These are phyloP conservation scores for Colletotrichum nymphaeae DNA, from an alignment of 2,329 filamentous ascomycete species.

Conservation along the genomic window DNA sequence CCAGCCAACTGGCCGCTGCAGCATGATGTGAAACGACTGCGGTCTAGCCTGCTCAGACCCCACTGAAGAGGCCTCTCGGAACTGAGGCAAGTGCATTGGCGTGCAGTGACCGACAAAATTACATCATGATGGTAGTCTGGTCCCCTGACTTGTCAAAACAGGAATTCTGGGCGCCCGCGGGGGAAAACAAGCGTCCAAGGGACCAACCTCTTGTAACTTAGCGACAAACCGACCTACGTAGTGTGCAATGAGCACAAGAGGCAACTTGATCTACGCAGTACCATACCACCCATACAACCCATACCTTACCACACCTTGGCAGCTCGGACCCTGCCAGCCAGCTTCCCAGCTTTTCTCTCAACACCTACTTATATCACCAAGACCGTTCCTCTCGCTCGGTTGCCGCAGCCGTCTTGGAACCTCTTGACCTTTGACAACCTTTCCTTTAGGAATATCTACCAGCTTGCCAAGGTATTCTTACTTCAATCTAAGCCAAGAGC, in stretches of 20 bases:
- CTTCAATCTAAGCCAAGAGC: background rate
- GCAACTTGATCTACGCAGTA: background rate
- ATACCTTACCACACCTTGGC: background rate
- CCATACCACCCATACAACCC: background rate
- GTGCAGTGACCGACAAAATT: slow-evolving; percentile 34
- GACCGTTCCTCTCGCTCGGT: background rate
- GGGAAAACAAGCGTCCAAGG: too few species aligned
- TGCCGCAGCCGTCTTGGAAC: background rate
- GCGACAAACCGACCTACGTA: background rate
- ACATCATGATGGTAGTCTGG: slow-evolving; percentile 31
- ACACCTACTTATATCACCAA: slow-evolving; percentile 8
- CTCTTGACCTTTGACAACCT: background rate
- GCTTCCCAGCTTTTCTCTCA: background rate
- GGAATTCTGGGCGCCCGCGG: slow-evolving; percentile 25
- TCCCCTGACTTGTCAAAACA: slow-evolving; percentile 35
- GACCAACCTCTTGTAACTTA: background rate
- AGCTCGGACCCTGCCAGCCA: slow-evolving; percentile 19
- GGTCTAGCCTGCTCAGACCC: slow-evolving; percentile 17
- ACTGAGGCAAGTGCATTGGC: slow-evolving; percentile 19
- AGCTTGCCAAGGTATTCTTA: background rate
- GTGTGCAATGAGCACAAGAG: background rate
- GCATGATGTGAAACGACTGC: slow-evolving; percentile 26
- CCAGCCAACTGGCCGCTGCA: slow-evolving; percentile 10
- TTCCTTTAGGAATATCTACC: background rate
- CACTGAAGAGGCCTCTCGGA: slow-evolving; percentile 33